These are phyloP conservation scores for Aspergillus sclerotioniger DNA, from an alignment of 495 filamentous ascomycete genomes.

Conservation along the genomic window DNA sequence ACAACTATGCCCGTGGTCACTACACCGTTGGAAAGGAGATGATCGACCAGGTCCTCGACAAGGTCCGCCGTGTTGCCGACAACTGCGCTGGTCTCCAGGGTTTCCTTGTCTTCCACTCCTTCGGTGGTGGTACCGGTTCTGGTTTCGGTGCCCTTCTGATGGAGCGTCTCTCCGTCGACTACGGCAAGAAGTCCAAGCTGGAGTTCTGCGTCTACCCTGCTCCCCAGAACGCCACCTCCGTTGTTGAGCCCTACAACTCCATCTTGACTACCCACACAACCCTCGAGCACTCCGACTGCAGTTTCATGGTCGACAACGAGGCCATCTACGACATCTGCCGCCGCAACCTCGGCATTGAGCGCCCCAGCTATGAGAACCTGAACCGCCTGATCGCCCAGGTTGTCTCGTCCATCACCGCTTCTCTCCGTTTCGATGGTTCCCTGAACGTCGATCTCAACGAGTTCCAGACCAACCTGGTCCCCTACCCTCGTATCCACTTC, in stretches of 20 bases:
- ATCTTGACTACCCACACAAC: slow-evolving; percentile 99
- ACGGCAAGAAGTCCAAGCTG: slow-evolving; percentile 99
- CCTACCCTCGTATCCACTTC: slow-evolving; percentile 99
- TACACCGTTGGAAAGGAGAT: slow-evolving; percentile 99
- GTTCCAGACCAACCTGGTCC: slow-evolving; percentile 99
- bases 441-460: slow-evolving; percentile 99
- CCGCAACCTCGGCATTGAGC: slow-evolving; percentile 92
- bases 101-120: slow-evolving; percentile 99
- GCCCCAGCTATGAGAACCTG: slow-evolving; percentile 95
- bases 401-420: slow-evolving; percentile 97
- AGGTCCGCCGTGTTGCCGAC: slow-evolving; percentile 92
- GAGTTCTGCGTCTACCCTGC: slow-evolving; percentile 99
- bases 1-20: slow-evolving; percentile 99
- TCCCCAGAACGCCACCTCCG: slow-evolving; percentile 92
- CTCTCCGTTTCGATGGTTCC: slow-evolving; percentile 96
- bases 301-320: slow-evolving; percentile 99
- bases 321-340: slow-evolving; percentile 99
- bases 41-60: slow-evolving; percentile 94
- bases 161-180: slow-evolving; percentile 96
- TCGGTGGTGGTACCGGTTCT: slow-evolving; percentile 97
- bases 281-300: slow-evolving; percentile 98
- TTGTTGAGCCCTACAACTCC: slow-evolving; percentile 99
- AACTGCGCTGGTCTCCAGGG: slow-evolving; percentile 97
- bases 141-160: slow-evolving; percentile 97
- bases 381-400: slow-evolving; percentile 99